Evolutionary conservation across 306 rosid species (phyloP).

Genomic region (Citrullus mucosospermus): DNA sequence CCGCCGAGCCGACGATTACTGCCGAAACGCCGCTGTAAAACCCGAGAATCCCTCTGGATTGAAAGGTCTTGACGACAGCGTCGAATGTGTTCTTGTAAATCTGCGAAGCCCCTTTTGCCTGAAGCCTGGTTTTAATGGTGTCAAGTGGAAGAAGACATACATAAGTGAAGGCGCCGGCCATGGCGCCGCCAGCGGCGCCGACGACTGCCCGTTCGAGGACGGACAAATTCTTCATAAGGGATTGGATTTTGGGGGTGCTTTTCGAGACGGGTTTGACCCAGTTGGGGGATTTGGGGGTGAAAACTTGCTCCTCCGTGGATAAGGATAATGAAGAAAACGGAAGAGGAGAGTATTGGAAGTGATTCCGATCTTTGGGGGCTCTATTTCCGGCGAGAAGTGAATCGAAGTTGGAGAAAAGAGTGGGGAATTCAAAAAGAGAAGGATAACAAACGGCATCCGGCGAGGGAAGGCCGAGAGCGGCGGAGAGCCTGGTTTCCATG

Average conservation of each 20-base stretch:
- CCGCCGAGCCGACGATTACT: slow-evolving; percentile 71
- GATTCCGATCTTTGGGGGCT: not conserved
- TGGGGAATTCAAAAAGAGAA: slow-evolving; percentile 14
- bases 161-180: slow-evolving; percentile 95
- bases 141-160: slow-evolving; percentile 84
- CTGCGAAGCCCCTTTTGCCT: slow-evolving; percentile 65
- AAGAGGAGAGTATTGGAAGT: slow-evolving; percentile 3
- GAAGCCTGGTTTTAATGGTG: slow-evolving; percentile 79
- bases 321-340: slow-evolving; percentile 33
- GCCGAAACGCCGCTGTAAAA: slow-evolving; percentile 87
- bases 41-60: slow-evolving; percentile 46
- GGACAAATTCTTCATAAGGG: slow-evolving; percentile 43
- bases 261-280: slow-evolving; percentile 20
- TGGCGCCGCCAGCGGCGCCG: slow-evolving; percentile 77
- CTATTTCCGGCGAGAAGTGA: slow-evolving; percentile 7
- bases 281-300: slow-evolving; percentile 9
- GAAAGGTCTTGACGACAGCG: slow-evolving; percentile 56
- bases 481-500: slow-evolving; percentile 65
- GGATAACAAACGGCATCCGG: slow-evolving; percentile 15
- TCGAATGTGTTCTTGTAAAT: slow-evolving; percentile 59
- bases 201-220: slow-evolving; percentile 71
- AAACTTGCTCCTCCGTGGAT: slow-evolving; percentile 13
- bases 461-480: slow-evolving; percentile 56
- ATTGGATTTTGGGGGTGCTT: slow-evolving; percentile 19
- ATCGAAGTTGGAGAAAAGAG: slow-evolving; percentile 36